phyloP scores from a whole-genome alignment of 345 rosid genomes.

The Psidium friedrichsthalianum region DNA sequence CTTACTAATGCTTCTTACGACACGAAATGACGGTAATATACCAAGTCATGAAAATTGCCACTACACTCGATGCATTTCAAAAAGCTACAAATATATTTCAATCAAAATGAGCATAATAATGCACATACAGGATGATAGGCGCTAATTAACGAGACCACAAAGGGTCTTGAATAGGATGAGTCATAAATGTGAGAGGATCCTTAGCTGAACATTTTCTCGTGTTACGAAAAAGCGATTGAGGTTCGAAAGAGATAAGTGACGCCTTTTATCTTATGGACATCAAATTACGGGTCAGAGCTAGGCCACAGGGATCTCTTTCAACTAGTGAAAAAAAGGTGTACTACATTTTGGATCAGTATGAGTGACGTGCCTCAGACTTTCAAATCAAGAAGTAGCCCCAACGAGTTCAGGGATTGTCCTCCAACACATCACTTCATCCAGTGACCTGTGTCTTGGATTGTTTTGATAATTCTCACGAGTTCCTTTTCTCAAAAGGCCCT shows the following conservation, averaged over 20 bases:
- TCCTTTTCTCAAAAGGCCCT: neutral
- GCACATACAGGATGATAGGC: neutral
- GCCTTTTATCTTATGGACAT: neutral
- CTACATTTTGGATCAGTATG: neutral
- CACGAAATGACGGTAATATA: neutral
- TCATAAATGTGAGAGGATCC: neutral
- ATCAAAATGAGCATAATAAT: neutral
- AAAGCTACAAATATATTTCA: neutral
- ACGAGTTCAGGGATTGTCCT: neutral
- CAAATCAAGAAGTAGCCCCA: neutral
- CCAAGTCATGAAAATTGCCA: neutral
- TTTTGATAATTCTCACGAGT: neutral
- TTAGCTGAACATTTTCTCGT: neutral
- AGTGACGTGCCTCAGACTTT: neutral
- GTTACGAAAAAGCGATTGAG: neutral
- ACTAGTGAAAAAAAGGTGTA: neutral
- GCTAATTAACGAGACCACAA: neutral
- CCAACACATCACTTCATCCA: neutral
- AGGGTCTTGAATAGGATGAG: neutral
- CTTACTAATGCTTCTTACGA: neutral
- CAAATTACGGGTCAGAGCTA: neutral
- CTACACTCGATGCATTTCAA: neutral
- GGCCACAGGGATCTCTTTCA: neutral
- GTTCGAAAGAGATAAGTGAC: neutral
- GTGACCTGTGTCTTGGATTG: neutral